phyloP scores from a whole-genome alignment of 228 moss, liverwort and hornwort genomes.

The Sphagnum fallax region DNA sequence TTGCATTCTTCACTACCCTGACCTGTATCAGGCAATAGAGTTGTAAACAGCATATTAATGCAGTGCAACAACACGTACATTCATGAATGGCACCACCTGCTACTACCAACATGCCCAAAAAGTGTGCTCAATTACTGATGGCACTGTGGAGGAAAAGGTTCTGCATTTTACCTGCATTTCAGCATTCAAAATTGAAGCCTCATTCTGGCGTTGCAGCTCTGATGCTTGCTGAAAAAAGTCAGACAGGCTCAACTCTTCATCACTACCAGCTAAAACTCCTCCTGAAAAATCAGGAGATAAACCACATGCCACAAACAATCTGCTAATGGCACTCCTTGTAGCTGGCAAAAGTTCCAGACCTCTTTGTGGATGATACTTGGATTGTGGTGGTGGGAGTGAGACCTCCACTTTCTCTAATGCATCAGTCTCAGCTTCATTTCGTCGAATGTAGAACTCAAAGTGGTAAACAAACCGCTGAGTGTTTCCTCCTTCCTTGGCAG shows the following conservation, averaged over 20 bases:
- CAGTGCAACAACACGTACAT: too few species aligned
- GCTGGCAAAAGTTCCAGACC: constrained; percentile 61
- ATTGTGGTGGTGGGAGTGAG: constrained; percentile 72
- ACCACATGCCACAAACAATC: constrained; percentile 74
- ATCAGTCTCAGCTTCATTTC: constrained; percentile 30
- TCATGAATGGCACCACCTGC: too few species aligned
- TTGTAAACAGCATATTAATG: too few species aligned
- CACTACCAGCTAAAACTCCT: constrained; percentile 35
- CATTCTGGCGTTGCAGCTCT: constrained; percentile 76
- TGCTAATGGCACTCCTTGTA: constrained; percentile 62
- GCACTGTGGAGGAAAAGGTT: too few species aligned
- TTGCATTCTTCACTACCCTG: constrained; percentile 64
- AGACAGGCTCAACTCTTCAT: constrained; percentile 45
- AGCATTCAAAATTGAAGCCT: constrained; percentile 41
- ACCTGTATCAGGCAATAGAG: constrained; percentile 27
- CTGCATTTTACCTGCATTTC: constrained; percentile 50
- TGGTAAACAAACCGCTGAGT: constrained; percentile 57
- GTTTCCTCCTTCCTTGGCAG: constrained; percentile 59
- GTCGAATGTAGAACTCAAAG: constrained; percentile 78
- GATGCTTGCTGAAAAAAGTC: constrained; percentile 74
- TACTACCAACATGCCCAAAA: too few species aligned
- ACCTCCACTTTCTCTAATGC: constrained; percentile 67
- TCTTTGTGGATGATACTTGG: constrained; percentile 47
- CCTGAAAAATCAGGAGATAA: constrained; percentile 57
- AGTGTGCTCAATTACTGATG: too few species aligned